Conservation (phyloP, 768 basidiomycete genomes). For the Podaxis carcinomalis region DNA sequence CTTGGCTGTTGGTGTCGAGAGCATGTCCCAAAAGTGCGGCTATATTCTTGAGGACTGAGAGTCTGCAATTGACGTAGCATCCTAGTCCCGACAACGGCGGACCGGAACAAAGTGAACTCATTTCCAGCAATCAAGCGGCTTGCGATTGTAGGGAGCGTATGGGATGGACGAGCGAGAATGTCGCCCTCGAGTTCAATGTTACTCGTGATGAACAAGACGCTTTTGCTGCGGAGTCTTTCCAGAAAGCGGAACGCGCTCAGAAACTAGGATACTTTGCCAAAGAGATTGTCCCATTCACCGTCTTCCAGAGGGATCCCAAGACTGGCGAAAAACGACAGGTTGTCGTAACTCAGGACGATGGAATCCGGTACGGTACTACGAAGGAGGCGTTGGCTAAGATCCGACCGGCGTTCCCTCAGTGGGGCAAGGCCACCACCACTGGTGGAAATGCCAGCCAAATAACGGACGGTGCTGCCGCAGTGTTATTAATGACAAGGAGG, state of each 20-base stretch:
- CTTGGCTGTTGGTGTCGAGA: constrained; percentile 79
- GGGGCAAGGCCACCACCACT: constrained; percentile 69
- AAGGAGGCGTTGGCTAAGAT: constrained; percentile 60
- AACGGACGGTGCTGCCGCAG: constrained; percentile 80
- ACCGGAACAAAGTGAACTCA: constrained; percentile 54
- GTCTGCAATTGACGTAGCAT: neutral
- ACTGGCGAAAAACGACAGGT: constrained; percentile 51
- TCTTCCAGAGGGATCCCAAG: constrained; percentile 50
- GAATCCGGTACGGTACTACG: constrained; percentile 73
- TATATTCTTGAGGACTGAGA: neutral
- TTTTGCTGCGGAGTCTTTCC: constrained; percentile 72
- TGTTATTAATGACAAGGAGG: constrained; percentile 73
- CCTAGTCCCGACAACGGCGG: constrained; percentile 62
- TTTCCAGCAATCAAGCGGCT: constrained; percentile 52
- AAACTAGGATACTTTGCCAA: constrained; percentile 56
- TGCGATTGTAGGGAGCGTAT: constrained; percentile 66
- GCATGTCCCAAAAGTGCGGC: constrained; percentile 73
- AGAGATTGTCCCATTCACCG: constrained; percentile 78
- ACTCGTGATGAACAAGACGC: constrained; percentile 73
- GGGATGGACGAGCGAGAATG: constrained; percentile 91
- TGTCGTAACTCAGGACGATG: constrained; percentile 68
- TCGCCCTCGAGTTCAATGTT: constrained; percentile 69
- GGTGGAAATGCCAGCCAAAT: constrained; percentile 86
- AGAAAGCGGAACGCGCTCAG: constrained; percentile 73
- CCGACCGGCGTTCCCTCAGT: constrained; percentile 77